These are phyloP conservation scores for Aspergillus sclerotialis DNA, from an alignment of 2,329 filamentous ascomycete species.

Conservation along the genomic window DNA sequence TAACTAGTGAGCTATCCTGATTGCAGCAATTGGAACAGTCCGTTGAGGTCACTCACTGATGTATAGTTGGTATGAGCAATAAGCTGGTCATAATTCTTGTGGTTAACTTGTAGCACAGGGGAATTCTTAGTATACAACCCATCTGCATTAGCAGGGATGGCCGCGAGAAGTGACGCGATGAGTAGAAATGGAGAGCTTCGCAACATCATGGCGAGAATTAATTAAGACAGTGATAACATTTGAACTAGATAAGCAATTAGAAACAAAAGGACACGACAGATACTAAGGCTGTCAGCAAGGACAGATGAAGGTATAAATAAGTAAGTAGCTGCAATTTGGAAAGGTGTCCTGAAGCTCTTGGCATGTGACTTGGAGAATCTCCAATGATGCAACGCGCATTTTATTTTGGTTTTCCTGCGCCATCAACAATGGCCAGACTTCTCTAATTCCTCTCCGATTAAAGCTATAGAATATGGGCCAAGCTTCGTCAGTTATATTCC, in stretches of 20 bases:
- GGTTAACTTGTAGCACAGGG: conserved; percentile 74
- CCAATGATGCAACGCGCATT: conserved; percentile 5
- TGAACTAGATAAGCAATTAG: neutral
- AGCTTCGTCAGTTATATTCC: too few relatives aligned
- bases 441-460: too few relatives aligned
- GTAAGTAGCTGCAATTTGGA: neutral
- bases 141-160: conserved; percentile 59
- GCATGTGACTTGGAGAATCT: conserved; percentile 18
- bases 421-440: too few relatives aligned
- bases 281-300: too few relatives aligned
- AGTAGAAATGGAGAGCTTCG: conserved; percentile 41
- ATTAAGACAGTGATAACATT: neutral
- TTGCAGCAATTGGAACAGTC: neutral
- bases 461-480: too few relatives aligned
- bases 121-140: conserved; percentile 81
- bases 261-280: neutral
- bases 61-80: conserved; percentile 88
- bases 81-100: conserved; percentile 70
- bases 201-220: conserved; percentile 22
- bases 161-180: conserved; percentile 57
- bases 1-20: conserved; percentile 11
- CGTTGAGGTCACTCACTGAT: conserved; percentile 64
- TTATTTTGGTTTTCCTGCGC: too few relatives aligned
- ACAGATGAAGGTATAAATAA: too few relatives aligned
- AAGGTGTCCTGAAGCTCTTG: conserved; percentile 37